Conservation (phyloP, 2,329 filamentous ascomycete species). For the Trichoderma asperellum region DNA sequence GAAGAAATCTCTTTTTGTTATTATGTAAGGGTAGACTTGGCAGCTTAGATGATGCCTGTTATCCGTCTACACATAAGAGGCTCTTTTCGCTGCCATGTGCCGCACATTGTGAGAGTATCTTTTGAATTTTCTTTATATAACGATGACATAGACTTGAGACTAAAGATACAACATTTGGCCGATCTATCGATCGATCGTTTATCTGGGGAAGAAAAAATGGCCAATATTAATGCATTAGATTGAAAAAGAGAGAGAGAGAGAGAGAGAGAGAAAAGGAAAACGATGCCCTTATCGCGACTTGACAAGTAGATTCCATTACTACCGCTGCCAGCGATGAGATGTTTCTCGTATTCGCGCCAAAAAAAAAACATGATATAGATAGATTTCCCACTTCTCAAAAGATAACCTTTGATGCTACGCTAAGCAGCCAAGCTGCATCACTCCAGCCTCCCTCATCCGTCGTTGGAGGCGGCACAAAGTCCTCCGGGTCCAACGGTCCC, state of each 20-base stretch:
- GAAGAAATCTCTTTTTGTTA: too few species aligned
- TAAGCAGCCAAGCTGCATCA: constrained; percentile 70
- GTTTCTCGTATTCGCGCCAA: not conserved
- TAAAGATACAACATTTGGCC: too few species aligned
- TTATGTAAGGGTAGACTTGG: too few species aligned
- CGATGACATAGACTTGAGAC: too few species aligned
- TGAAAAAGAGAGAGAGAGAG: not conserved
- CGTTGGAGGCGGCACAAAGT: constrained; percentile 53
- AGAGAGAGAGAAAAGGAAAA: not conserved
- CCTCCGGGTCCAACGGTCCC: constrained; percentile 48
- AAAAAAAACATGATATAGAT: not conserved
- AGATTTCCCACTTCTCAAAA: constrained; percentile 43
- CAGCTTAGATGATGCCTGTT: too few species aligned
- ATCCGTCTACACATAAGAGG: too few species aligned
- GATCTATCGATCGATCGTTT: constrained; percentile 31
- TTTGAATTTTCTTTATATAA: too few species aligned
- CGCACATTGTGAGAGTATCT: too few species aligned
- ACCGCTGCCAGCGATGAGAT: not conserved
- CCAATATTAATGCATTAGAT: not conserved
- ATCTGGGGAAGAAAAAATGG: not conserved
- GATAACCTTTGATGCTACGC: constrained; percentile 65
- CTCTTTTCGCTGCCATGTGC: too few species aligned
- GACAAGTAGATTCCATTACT: not conserved
- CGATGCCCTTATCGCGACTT: not conserved
- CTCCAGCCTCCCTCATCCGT: constrained; percentile 65